Percentiles rank a stretch among this genome's conserved stretches.
Conservation (phyloP, 2,329 filamentous ascomycete genomes). For the Penicillium concentricum region DNA sequence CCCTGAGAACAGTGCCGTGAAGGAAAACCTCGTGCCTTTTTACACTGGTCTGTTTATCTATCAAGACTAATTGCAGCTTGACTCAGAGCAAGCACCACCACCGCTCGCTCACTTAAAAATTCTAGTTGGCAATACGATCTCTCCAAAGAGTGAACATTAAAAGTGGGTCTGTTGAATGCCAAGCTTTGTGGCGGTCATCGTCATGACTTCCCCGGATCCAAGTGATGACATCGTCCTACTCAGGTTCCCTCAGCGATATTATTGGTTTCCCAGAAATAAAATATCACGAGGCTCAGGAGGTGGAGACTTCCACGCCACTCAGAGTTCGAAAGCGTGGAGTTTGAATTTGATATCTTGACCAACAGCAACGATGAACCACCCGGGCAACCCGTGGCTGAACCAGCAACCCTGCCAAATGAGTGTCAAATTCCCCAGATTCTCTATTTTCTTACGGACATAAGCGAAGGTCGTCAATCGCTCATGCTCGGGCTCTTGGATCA, state of each 20-base stretch:
- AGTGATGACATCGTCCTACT: not conserved
- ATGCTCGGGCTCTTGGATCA: slow-evolving; percentile 6
- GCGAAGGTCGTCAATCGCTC: not conserved
- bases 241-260: not conserved
- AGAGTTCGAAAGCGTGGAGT: slow-evolving; percentile 3
- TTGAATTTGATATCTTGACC: slow-evolving; percentile 1
- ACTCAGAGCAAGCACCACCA: too few relatives aligned
- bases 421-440: slow-evolving; percentile 17
- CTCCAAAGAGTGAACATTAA: not conserved
- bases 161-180: not conserved
- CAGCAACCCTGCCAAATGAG: slow-evolving; percentile 4
- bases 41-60: not conserved
- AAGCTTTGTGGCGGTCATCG: slow-evolving; percentile 13
- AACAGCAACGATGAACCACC: slow-evolving; percentile 1
- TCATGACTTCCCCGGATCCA: slow-evolving; percentile 1
- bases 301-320: slow-evolving; percentile 13
- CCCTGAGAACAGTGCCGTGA: not conserved
- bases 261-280: slow-evolving; percentile 7
- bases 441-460: not conserved
- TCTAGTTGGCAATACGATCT: not conserved
- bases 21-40: not conserved
- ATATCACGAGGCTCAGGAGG: slow-evolving; percentile 13
- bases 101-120: too few relatives aligned
- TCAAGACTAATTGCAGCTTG: not conserved
- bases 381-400: not conserved